Base-by-base conservation (phyloP, 331 rosid genomes). In the Malus hybrid region DNA sequence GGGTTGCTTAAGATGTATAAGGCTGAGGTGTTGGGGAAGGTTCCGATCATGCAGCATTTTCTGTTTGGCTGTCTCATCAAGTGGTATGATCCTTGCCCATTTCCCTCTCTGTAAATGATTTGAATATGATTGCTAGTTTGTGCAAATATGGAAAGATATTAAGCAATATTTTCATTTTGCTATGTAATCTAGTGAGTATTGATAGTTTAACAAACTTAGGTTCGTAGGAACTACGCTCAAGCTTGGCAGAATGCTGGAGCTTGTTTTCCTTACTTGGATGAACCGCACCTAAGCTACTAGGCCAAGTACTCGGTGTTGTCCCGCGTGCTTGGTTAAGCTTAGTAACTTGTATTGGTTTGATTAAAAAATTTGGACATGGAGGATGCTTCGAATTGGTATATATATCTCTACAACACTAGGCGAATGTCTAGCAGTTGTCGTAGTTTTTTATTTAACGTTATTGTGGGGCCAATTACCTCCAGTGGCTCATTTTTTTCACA, bases 31-130 rank as follows among this genome's bases (percentile, higher is more conserved):
- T 82, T 95, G 91, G 99, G 87, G 91, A 93, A 92, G 84, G 93
- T 95, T 62, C 99, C 99, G 60, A 95, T 95, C 67, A 95, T 95
- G 99, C 99, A 95, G 84, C 99, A 95, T 85, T 92, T 95, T 63
- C 97, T 92, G n/a, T 95, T 90, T 64, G 99, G 87, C 44, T 84
- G 82, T 86, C 90, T 89, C 53, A 87, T 87, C 64, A 80, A 86
- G 66, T 89, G 95, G 95, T 87, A 82, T 32, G 85, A 6, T 6
- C 80, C 67, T 20, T 57, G 7, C 53, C 33, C 73, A 3, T 55
- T n/a, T 64, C 44, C 29, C 66, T 65, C 6, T 32, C 10, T 4
- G 6, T 22, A 1, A 46, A 46, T 32, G 8, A 30, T 48, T 48
- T 30, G 28, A 18, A 48, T 68, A 5, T 32, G 58, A 30, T 22